Percentiles rank a stretch among this genome's conserved stretches.
Evolutionary conservation across 2,329 filamentous ascomycete genomes (phyloP).

Genomic region (Penicillium sp.): DNA sequence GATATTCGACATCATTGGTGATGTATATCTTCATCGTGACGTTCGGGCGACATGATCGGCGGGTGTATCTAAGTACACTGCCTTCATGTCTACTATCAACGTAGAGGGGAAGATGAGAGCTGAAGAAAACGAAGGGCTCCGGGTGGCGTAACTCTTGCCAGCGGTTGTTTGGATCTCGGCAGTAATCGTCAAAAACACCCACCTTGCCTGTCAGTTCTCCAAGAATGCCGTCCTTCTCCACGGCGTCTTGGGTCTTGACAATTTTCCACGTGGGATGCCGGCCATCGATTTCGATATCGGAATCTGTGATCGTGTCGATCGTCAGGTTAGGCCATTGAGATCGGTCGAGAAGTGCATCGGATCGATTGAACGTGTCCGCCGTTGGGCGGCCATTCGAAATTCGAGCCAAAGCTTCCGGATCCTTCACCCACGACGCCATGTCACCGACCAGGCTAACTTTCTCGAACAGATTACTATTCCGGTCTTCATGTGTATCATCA

Average conservation of each 20-base stretch:
- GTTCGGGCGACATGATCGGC: constrained; percentile 89
- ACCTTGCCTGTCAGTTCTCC: constrained; percentile 79
- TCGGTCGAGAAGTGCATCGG: constrained; percentile 59
- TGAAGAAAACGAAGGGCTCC: constrained; percentile 81
- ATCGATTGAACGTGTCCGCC: constrained; percentile 72
- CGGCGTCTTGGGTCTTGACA: constrained; percentile 55
- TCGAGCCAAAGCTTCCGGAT: constrained; percentile 68
- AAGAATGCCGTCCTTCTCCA: constrained; percentile 60
- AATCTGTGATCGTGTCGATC: constrained; percentile 58
- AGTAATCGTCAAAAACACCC: constrained; percentile 74
- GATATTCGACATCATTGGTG: constrained; percentile 76
- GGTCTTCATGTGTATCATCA: constrained; percentile 60
- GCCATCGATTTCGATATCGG: constrained; percentile 55
- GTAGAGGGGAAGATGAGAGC: constrained; percentile 84
- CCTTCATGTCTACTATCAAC: constrained; percentile 91
- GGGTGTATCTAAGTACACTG: constrained; percentile 83
- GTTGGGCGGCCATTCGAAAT: constrained; percentile 67
- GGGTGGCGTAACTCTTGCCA: constrained; percentile 67
- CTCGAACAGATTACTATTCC: constrained; percentile 75
- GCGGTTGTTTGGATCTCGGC: constrained; percentile 65
- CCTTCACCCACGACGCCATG: constrained; percentile 77
- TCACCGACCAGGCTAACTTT: constrained; percentile 75
- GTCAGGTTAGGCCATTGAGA: constrained; percentile 57
- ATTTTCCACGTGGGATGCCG: constrained; percentile 70
- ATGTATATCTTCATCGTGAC: constrained; percentile 85